Base-by-base conservation (phyloP, 495 filamentous ascomycete genomes). In the Parathielavia appendiculata region DNA sequence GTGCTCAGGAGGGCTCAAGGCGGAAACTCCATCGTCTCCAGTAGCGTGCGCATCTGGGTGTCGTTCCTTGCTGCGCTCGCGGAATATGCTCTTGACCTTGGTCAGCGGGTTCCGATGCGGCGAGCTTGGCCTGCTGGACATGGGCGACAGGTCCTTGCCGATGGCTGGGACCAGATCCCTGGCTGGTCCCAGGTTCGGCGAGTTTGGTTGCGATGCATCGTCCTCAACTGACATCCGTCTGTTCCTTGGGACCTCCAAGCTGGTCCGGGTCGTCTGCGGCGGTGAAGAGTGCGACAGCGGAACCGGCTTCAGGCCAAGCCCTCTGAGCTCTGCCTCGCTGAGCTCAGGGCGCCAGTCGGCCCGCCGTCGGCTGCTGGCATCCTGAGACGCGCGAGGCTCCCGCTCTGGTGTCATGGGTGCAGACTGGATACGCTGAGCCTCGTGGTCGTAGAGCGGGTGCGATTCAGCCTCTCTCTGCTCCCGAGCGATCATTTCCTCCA, bases 401-500 rank as follows among this genome's bases (percentile, higher is more conserved):
- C 63, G 57, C 23, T 73, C 71, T 1, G 75, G 67, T 5, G 68
- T 71, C 47, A 55, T 61, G 50, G 69, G 64, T 26, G 51, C 65
- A 17, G 66, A 61, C 61, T 71, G 73, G 40, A 74, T 68, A 40
- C 59, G 58, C 39, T 58, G 49, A 26, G 63, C 51, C 26, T 69
- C 66, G 30, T 51, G 20, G 35, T 72, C 75, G 30, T 69, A 71
- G 4, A 63, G 52, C 23, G 59, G 59, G 36, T 62, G 57, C 19
- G 59, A 56, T 51, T 73, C 68, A 22, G 68, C 69, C 6, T 76
- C 75, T 22, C 66, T 61, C 20, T 71, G 69, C 61, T 84, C 83
- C 39, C 71, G 78, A 5, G 74, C 80, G 13, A 87, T 71, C 74
- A 87, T 79, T n/a, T 83, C 76, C 60, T 79, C 75, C 82, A 89